Evolutionary conservation across 2,329 filamentous ascomycete species (phyloP).

Genomic region (Pleomassaria siparia): DNA sequence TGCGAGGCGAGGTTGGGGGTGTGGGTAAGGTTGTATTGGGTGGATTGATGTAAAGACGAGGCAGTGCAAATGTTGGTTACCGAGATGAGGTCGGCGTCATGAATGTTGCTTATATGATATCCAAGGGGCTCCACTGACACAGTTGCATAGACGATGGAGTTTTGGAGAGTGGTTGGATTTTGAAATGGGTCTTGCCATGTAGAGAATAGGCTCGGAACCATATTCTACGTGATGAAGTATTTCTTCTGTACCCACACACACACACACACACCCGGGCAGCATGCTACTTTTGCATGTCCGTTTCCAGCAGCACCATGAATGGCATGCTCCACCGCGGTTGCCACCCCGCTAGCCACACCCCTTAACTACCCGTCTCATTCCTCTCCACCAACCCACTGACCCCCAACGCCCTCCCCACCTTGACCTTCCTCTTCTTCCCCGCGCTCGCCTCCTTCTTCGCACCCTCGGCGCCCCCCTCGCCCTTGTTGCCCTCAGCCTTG

Average conservation of each 20-base stretch:
- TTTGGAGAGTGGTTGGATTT: not conserved
- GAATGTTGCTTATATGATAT: constrained; percentile 1
- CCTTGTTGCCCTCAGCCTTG: constrained; percentile 37
- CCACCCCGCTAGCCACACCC: not conserved
- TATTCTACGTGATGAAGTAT: no score
- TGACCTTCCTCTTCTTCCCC: constrained; percentile 65
- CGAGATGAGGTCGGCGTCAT: not conserved
- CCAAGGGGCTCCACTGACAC: not conserved
- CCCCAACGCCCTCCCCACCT: constrained; percentile 77
- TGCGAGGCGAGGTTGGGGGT: constrained; percentile 79
- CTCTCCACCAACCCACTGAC: constrained; percentile 76
- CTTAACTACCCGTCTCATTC: constrained; percentile 50
- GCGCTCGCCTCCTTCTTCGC: constrained; percentile 36
- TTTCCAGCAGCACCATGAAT: no score
- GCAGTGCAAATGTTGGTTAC: not conserved
- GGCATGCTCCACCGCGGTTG: no score
- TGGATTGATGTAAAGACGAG: constrained; percentile 65
- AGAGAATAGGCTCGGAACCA: not conserved
- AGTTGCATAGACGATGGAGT: not conserved
- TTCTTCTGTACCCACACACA: no score
- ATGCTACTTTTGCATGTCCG: no score
- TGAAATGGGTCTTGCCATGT: not conserved
- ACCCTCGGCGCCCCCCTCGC: constrained; percentile 32
- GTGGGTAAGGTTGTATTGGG: constrained; percentile 88
- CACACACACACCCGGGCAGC: no score